Base-by-base conservation (phyloP, 768 basidiomycete genomes). In the Hygrocybe coccinea region DNA sequence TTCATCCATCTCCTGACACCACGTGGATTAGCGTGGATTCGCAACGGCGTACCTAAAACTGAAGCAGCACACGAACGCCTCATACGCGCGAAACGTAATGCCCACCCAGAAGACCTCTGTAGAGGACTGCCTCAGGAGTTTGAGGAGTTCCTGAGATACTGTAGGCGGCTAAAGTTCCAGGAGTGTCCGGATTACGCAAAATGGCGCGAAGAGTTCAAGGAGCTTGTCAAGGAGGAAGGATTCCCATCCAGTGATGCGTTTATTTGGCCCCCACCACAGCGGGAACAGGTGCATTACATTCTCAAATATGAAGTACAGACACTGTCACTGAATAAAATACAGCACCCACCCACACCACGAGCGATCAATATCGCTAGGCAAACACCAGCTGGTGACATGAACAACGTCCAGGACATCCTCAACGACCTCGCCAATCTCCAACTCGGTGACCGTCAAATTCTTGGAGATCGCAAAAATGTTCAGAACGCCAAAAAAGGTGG, bases 1-100 rank as follows among this genome's bases (percentile, higher is more conserved):
- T 74, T 91, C 52, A 87, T 91, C 53, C 88, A 91, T 64, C 76
- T 91, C 22, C 75, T 91, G 43, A 91, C 84, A 5, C 87, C 88
- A 2, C 79, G 82, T 14, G 88, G 88, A 8, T 79, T 91, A 21
- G 70, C 80, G 15, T 91, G 88, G 88, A 90, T 87, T 38, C 79
- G 88, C 21, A 86, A 86, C 57, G 88, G 88, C n/a, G 79, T 90
- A 12, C 88, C 88, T 7, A 86, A 85, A 61, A 83, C 83, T 5
- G 79, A 83, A 19, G 76, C 73, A 15, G 82, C 82, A 9, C 87
- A 89, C 67, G 73, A 78, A 25, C 76, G 74, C 2, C 69, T 91
- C 14, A 89, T 84, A 52, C 76, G 75, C n/a, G 82, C 80, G 56
- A 91, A 91, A 65, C 74, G 74, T 41, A 67, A 65, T 35, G 82